Percentiles rank a stretch among this genome's conserved stretches.
Evolutionary conservation across 345 rosid species (phyloP).

Genomic region (Rubroshorea leprosula): DNA sequence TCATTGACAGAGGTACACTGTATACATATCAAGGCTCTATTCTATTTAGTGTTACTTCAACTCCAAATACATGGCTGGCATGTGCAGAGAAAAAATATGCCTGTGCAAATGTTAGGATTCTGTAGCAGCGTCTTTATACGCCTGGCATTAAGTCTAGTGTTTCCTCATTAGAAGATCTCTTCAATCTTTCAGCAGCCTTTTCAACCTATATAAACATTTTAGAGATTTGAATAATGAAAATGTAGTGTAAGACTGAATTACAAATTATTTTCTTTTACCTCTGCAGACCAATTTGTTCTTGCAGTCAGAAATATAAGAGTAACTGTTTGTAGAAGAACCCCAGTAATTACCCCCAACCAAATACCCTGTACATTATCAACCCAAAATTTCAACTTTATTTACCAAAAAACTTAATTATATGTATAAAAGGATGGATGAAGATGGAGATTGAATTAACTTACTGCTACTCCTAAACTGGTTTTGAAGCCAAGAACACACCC

Average conservation of each 20-base stretch:
- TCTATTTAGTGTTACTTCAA: too few relatives aligned
- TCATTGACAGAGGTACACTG: not conserved
- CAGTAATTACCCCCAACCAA: slow-evolving; percentile 94
- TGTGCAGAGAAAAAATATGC: too few relatives aligned
- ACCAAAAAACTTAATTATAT: too few relatives aligned
- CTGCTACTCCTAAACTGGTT: slow-evolving; percentile 72
- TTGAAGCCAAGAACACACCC: slow-evolving; percentile 90
- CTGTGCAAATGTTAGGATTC: too few relatives aligned
- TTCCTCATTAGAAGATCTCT: slow-evolving; percentile 39
- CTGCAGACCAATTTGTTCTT: slow-evolving; percentile 65
- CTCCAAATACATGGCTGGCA: too few relatives aligned
- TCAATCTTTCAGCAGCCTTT: slow-evolving; percentile 49
- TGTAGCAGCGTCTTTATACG: slow-evolving; percentile 6
- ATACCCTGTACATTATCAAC: slow-evolving; percentile 61
- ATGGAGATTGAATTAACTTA: slow-evolving; percentile 25
- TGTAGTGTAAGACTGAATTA: not conserved
- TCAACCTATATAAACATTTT: slow-evolving; percentile 40
- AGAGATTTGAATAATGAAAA: not conserved
- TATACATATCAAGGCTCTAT: too few relatives aligned
- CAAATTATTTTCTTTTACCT: slow-evolving; percentile 32
- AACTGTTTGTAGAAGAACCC: slow-evolving; percentile 60
- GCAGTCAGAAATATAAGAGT: slow-evolving; percentile 61
- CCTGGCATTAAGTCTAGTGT: slow-evolving; percentile 17
- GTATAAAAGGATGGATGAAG: not conserved
- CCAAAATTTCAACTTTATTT: too few relatives aligned